A percentile compares a stretch with the other conserved stretches of the same genome.
Evolutionary conservation across 139 green algal genomes (phyloP).

Genomic region (Tetradesmus lagerheimii): DNA sequence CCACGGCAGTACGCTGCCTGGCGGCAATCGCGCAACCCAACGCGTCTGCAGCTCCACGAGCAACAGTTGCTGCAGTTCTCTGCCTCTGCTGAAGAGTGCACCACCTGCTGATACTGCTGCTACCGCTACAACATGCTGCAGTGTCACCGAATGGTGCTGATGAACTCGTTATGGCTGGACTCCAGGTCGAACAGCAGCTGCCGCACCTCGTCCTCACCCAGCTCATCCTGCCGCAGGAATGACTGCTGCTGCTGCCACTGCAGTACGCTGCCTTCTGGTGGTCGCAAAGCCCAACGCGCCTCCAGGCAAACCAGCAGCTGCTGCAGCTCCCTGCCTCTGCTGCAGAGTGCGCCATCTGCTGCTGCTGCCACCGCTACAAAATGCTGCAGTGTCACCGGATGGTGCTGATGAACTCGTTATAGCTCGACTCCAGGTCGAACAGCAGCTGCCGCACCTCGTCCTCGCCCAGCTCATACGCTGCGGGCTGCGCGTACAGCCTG

Average conservation of each 20-base stretch:
- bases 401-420: slow-evolving; percentile 41
- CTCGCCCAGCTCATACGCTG: slow-evolving; percentile 86
- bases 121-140: background rate
- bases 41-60: no score
- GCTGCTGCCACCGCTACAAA: background rate
- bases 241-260: no score
- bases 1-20: no score
- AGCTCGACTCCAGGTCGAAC: slow-evolving; percentile 39
- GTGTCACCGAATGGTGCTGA: slow-evolving; percentile 17
- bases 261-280: no score
- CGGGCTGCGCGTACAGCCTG: slow-evolving; percentile 86
- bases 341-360: background rate
- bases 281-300: no score
- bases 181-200: slow-evolving; percentile 38
- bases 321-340: background rate
- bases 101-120: background rate
- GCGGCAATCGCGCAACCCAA: no score
- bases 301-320: slow-evolving; percentile 34
- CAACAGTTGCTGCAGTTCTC: no score
- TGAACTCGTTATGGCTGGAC: slow-evolving; percentile 12
- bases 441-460: slow-evolving; percentile 70
- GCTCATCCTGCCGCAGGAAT: no score
- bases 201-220: no score
- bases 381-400: background rate
- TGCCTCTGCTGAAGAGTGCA: no score